These are phyloP conservation scores for Penicillium verhagenii DNA, from an alignment of 495 filamentous ascomycete genomes.

Conservation along the genomic window DNA sequence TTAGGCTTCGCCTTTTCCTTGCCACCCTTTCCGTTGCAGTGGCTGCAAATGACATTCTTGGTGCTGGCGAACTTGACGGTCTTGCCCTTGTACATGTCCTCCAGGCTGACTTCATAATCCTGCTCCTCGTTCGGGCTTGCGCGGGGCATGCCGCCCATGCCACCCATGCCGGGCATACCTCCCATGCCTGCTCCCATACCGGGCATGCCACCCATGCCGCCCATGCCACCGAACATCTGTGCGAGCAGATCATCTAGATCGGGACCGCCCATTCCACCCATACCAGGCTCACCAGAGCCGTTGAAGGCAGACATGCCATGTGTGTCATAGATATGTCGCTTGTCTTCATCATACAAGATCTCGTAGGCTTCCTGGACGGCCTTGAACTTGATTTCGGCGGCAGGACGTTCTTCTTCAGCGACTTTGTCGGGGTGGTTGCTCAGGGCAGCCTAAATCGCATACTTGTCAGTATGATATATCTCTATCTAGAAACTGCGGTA, in stretches of 20 bases:
- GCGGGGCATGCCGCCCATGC: slow-evolving; percentile 49
- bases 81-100: slow-evolving; percentile 97
- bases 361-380: slow-evolving; percentile 90
- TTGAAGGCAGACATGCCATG: slow-evolving; percentile 97
- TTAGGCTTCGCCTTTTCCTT: slow-evolving; percentile 89
- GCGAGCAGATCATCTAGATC: slow-evolving; percentile 88
- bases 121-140: slow-evolving; percentile 84
- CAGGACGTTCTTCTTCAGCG: slow-evolving; percentile 75
- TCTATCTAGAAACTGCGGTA: neutral
- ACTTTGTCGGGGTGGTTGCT: slow-evolving; percentile 95
- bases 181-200: slow-evolving; percentile 46
- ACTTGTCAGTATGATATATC: slow-evolving; percentile 10
- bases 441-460: slow-evolving; percentile 67
- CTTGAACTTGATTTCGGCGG: slow-evolving; percentile 89
- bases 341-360: slow-evolving; percentile 94
- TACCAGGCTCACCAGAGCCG: slow-evolving; percentile 60
- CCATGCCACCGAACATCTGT: slow-evolving; percentile 83
- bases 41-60: slow-evolving; percentile 84
- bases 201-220: slow-evolving; percentile 54
- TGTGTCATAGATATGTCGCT: slow-evolving; percentile 84
- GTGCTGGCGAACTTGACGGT: slow-evolving; percentile 92
- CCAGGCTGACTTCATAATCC: slow-evolving; percentile 82
- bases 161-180: slow-evolving; percentile 62
- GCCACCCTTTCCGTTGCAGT: slow-evolving; percentile 86
- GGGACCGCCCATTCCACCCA: slow-evolving; percentile 64